Evolutionary conservation across 139 green algal genomes (phyloP).

Genomic region (Auxenochlorella pyrenoidosa): DNA sequence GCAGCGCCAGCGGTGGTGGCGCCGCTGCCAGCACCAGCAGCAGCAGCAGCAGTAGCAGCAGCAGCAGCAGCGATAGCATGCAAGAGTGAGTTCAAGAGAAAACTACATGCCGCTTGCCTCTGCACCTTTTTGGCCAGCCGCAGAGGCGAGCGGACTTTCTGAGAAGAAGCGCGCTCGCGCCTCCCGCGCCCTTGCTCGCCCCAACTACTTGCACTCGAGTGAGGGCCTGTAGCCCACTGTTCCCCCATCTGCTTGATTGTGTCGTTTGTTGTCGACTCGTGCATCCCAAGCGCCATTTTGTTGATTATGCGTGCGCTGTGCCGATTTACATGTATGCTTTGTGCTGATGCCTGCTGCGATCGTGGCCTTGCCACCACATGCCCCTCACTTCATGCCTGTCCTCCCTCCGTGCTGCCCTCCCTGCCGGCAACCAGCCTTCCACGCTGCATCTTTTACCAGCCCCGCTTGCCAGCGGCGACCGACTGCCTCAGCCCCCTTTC

Average conservation of each 20-base stretch:
- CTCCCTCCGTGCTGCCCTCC: no score
- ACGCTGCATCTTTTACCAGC: not conserved
- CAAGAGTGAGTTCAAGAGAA: not conserved
- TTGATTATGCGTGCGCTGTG: not conserved
- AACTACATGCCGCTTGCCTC: no score
- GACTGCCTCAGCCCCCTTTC: not conserved
- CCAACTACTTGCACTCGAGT: no score
- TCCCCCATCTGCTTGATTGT: not conserved
- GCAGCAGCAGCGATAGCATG: slow-evolving; percentile 3
- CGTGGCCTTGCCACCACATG: not conserved
- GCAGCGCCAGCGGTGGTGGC: not conserved
- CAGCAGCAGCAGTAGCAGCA: not conserved
- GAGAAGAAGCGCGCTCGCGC: no score
- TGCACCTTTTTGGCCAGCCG: not conserved
- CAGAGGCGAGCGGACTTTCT: not conserved
- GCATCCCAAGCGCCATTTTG: not conserved
- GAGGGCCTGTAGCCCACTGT: not conserved
- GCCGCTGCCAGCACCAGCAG: not conserved
- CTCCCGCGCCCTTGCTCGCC: no score
- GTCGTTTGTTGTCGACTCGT: not conserved
- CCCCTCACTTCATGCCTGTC: not conserved
- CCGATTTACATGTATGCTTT: not conserved
- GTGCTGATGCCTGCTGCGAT: not conserved
- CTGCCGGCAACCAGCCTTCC: not conserved
- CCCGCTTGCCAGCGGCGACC: not conserved